Evolutionary conservation across 1,139 yeast genomes (phyloP).

Genomic region (Geotrichum restrictum): DNA sequence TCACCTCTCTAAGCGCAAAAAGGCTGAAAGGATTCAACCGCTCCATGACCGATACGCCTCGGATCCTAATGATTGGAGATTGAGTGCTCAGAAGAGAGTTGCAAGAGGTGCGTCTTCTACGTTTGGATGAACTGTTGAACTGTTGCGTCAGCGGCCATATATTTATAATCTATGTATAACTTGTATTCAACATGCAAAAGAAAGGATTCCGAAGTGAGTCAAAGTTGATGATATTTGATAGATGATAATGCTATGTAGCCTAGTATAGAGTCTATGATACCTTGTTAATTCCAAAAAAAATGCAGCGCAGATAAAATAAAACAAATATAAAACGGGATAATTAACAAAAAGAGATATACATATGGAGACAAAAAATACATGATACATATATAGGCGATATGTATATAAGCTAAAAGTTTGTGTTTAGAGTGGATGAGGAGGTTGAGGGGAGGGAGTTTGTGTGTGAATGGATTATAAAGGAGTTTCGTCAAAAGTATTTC

Average conservation of each 20-base stretch:
- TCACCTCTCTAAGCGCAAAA: conserved; percentile 43
- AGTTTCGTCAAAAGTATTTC: too few relatives aligned
- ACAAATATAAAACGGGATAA: background rate
- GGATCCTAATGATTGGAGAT: conserved; percentile 54
- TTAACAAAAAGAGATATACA: background rate
- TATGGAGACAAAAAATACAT: background rate
- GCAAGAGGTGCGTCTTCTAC: conserved; percentile 22
- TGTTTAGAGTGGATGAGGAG: background rate
- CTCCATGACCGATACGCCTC: conserved; percentile 53
- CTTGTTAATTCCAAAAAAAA: too few relatives aligned
- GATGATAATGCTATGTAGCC: too few relatives aligned
- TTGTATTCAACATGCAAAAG: too few relatives aligned
- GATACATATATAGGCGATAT: background rate
- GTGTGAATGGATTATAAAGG: too few relatives aligned
- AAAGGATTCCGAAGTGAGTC: too few relatives aligned
- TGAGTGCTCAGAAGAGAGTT: conserved; percentile 34
- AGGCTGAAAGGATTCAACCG: conserved; percentile 57
- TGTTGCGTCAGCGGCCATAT: too few relatives aligned
- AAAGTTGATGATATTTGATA: too few relatives aligned
- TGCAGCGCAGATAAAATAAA: background rate
- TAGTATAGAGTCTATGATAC: too few relatives aligned
- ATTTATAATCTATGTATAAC: too few relatives aligned
- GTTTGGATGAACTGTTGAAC: conserved; percentile 19
- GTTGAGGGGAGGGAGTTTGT: too few relatives aligned
- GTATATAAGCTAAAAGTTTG: background rate